These are phyloP conservation scores for Curvularia sp. DNA, from an alignment of 2,329 filamentous ascomycete genomes.

Conservation along the genomic window DNA sequence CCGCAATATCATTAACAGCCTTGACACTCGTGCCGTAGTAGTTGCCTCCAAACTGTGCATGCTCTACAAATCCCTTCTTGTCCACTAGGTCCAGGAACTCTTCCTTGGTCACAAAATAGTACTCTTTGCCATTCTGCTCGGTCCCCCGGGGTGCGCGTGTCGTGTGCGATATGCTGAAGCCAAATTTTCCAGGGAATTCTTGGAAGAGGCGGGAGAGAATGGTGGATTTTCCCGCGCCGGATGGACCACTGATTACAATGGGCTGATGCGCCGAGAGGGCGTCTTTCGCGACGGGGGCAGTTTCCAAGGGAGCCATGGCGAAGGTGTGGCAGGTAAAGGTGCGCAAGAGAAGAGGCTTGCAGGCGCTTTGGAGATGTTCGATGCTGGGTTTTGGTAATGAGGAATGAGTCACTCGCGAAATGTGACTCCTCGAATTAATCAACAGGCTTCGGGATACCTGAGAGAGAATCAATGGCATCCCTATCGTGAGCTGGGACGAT, in stretches of 20 bases:
- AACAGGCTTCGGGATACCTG: constrained; percentile 20
- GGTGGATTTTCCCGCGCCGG: constrained; percentile 82
- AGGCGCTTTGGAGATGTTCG: constrained; percentile 7
- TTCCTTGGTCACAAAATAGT: constrained; percentile 70
- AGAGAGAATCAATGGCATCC: constrained; percentile 40
- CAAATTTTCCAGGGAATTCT: constrained; percentile 71
- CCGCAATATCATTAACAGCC: constrained; percentile 77
- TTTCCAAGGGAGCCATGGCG: constrained; percentile 37
- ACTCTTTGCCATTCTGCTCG: constrained; percentile 79
- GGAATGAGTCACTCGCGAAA: constrained; percentile 7
- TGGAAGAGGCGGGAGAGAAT: constrained; percentile 76
- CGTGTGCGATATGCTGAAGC: constrained; percentile 71
- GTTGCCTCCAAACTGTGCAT: constrained; percentile 85
- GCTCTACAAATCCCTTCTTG: constrained; percentile 78
- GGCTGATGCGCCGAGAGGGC: constrained; percentile 53
- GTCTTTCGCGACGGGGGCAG: constrained; percentile 26
- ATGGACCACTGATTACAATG: constrained; percentile 80
- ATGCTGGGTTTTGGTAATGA: constrained; percentile 10
- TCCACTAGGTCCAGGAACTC: constrained; percentile 62
- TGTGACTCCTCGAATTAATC: constrained; percentile 13
- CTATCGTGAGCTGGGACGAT: constrained; percentile 18
- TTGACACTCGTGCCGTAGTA: constrained; percentile 83
- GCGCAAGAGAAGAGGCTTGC: constrained; percentile 6
- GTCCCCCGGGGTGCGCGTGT: constrained; percentile 78
- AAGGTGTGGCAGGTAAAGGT: constrained; percentile 20